Evolutionary conservation across 2,329 filamentous ascomycete genomes (phyloP).

Genomic region (Cercospora canescens): DNA sequence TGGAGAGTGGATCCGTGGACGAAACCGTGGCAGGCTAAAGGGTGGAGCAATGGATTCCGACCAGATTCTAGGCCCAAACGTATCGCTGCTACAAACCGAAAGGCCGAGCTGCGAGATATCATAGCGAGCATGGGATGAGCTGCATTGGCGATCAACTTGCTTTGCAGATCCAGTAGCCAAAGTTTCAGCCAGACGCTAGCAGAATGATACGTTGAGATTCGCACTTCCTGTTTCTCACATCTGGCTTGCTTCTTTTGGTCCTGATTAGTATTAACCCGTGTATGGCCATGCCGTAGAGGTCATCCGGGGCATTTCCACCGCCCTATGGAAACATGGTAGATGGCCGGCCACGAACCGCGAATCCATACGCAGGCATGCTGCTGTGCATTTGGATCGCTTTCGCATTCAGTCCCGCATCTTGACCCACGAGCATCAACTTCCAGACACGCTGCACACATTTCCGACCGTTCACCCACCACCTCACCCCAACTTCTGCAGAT

Average conservation of each 20-base stretch:
- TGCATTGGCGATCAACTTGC: background rate
- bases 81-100: background rate
- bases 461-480: background rate
- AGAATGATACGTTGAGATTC: background rate
- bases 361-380: too few relatives aligned
- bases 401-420: background rate
- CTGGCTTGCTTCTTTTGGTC: background rate
- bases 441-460: background rate
- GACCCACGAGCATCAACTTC: background rate
- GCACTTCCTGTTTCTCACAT: background rate
- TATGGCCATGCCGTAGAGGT: background rate
- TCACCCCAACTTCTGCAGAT: constrained; percentile 69
- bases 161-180: background rate
- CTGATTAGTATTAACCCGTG: background rate
- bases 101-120: background rate
- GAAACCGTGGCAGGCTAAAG: background rate
- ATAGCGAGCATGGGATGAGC: background rate
- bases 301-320: too few relatives aligned
- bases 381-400: too few relatives aligned
- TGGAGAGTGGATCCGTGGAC: background rate
- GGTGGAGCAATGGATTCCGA: background rate
- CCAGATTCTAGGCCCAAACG: background rate
- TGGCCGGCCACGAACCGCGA: too few relatives aligned
- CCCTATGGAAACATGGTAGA: too few relatives aligned
- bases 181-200: background rate